phyloP scores from a whole-genome alignment of 441 rosid genomes.

The Cnidoscolus chayamansa region DNA sequence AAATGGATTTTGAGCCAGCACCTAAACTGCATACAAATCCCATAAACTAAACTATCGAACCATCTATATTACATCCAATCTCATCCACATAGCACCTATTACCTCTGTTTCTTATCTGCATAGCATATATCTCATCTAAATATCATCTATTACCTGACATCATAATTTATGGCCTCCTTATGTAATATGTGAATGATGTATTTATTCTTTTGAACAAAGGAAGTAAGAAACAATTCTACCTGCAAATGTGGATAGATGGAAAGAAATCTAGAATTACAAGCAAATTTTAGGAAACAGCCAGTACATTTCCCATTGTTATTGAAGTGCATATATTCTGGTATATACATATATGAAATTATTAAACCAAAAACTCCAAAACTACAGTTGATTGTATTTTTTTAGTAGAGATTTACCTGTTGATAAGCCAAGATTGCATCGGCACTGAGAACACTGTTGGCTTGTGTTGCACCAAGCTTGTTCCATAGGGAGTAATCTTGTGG shows the following conservation, averaged over 20 bases:
- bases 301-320: neutral
- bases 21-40: neutral
- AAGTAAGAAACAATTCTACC: neutral
- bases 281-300: neutral
- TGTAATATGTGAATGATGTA: neutral
- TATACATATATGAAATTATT: neutral
- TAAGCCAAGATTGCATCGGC: slow-evolving; percentile 97
- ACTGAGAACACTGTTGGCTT: slow-evolving; percentile 97
- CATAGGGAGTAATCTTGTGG: slow-evolving; percentile 97
- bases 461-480: slow-evolving; percentile 99
- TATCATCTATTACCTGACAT: neutral
- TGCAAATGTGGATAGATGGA: neutral
- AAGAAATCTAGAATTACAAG: neutral
- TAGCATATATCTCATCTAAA: neutral
- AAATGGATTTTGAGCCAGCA: neutral
- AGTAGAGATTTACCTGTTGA: slow-evolving; percentile 55
- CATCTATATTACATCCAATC: neutral
- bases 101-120: neutral
- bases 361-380: neutral
- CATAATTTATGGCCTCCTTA: neutral
- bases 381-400: neutral
- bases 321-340: neutral
- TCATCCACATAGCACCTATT: neutral
- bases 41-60: neutral
- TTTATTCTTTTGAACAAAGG: neutral